A percentile compares a stretch with the other conserved stretches of the same genome.
phyloP scores from a whole-genome alignment of 1,284 basidiomycete genomes.

The Marasmius sp. region DNA sequence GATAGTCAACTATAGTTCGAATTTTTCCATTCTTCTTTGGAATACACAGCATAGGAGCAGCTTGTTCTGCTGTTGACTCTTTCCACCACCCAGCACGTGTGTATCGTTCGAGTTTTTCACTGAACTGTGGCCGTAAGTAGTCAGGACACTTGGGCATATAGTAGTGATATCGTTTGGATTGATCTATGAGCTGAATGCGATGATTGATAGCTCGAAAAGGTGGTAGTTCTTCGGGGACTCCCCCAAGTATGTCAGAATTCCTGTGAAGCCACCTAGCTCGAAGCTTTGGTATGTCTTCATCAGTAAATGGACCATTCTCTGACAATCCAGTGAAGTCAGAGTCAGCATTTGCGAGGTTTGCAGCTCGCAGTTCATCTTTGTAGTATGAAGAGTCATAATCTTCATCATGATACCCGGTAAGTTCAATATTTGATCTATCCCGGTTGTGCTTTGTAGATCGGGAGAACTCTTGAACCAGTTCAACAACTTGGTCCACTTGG shows the following conservation, averaged over 20 bases:
- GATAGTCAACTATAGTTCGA: background rate
- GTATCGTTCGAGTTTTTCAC: slow-evolving; percentile 24
- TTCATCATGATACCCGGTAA: background rate
- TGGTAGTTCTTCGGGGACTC: slow-evolving; percentile 21
- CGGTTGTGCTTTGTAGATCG: background rate
- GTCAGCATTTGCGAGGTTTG: background rate
- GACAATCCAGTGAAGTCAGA: background rate
- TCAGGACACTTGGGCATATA: slow-evolving; percentile 22
- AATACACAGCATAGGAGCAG: slow-evolving; percentile 27
- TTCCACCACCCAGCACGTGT: slow-evolving; percentile 18
- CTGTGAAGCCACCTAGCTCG: slow-evolving; percentile 18
- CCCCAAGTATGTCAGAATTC: slow-evolving; percentile 21
- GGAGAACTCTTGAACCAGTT: slow-evolving; percentile 5
- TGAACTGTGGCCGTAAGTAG: background rate
- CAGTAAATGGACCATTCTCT: slow-evolving; percentile 4
- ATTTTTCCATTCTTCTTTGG: slow-evolving; percentile 23
- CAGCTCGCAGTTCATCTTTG: background rate
- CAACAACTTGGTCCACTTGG: background rate
- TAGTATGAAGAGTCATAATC: background rate
- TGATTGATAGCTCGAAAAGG: slow-evolving; percentile 30
- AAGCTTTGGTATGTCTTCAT: slow-evolving; percentile 17
- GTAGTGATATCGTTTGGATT: slow-evolving; percentile 21
- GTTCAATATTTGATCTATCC: background rate
- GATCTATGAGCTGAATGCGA: slow-evolving; percentile 28
- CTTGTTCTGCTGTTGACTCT: slow-evolving; percentile 10